A percentile compares a stretch with the other conserved stretches of the same genome.
Evolutionary conservation across 1,284 basidiomycete genomes (phyloP).

Genomic region (Erythrobasidium hasegawianum): DNA sequence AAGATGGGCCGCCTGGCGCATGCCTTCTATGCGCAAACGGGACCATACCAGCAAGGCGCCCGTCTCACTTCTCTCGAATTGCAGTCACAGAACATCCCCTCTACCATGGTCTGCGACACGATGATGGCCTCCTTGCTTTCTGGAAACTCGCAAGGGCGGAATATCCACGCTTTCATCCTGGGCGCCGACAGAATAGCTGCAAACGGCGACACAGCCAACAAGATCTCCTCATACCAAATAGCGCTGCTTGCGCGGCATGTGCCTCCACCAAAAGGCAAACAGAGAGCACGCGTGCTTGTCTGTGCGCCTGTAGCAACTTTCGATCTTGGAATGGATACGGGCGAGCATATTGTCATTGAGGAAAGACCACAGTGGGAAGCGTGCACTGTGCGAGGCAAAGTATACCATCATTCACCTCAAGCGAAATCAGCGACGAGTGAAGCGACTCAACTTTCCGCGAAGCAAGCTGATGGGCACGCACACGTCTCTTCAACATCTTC

Average conservation of each 20-base stretch:
- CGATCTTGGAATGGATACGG: constrained; percentile 70
- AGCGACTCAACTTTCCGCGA: constrained; percentile 47
- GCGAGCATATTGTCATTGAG: constrained; percentile 82
- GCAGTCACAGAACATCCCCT: constrained; percentile 71
- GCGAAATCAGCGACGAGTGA: constrained; percentile 43
- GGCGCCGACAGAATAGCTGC: constrained; percentile 59
- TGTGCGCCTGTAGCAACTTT: constrained; percentile 85
- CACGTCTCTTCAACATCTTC: constrained; percentile 52
- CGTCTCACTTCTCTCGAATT: constrained; percentile 79
- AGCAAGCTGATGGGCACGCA: constrained; percentile 46
- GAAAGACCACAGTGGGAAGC: constrained; percentile 80
- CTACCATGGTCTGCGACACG: constrained; percentile 90
- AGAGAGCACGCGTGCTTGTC: constrained; percentile 85
- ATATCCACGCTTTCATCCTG: constrained; percentile 78
- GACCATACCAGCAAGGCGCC: constrained; percentile 86
- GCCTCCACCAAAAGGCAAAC: constrained; percentile 52
- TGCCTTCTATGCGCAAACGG: constrained; percentile 85
- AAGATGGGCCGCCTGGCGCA: constrained; percentile 68
- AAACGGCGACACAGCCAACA: constrained; percentile 93
- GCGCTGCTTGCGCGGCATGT: constrained; percentile 40
- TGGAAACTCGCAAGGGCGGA: constrained; percentile 55
- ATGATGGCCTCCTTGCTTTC: constrained; percentile 91
- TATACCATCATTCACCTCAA: constrained; percentile 56
- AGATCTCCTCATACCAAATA: constrained; percentile 55
- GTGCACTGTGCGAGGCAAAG: constrained; percentile 72